phyloP scores from a whole-genome alignment of 495 filamentous ascomycete genomes.

The Aspergillus haitiensis region DNA sequence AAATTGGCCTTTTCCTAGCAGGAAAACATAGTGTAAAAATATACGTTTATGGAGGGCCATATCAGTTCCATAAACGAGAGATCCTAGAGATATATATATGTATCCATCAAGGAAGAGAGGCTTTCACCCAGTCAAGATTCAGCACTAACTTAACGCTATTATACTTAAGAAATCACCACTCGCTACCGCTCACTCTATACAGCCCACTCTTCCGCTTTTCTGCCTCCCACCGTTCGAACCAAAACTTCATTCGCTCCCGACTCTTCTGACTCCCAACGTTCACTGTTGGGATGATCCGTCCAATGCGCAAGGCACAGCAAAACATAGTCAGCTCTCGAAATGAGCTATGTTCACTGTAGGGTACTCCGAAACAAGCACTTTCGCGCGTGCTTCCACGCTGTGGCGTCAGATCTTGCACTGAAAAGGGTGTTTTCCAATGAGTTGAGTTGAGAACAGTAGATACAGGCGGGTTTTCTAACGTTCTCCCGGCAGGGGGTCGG shows the following conservation, averaged over 20 bases:
- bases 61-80: too few relatives aligned
- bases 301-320: slow-evolving; percentile 80
- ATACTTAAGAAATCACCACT: slow-evolving; percentile 26
- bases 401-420: slow-evolving; percentile 63
- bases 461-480: slow-evolving; percentile 63
- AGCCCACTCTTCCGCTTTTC: slow-evolving; percentile 81
- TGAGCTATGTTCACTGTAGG: slow-evolving; percentile 92
- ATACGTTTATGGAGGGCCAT: too few relatives aligned
- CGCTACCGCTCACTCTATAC: slow-evolving; percentile 44
- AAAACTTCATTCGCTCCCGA: slow-evolving; percentile 82
- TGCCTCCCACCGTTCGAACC: slow-evolving; percentile 84
- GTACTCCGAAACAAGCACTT: slow-evolving; percentile 83
- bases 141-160: too few relatives aligned
- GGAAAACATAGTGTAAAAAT: too few relatives aligned
- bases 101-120: too few relatives aligned
- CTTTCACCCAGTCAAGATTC: too few relatives aligned
- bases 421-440: slow-evolving; percentile 72
- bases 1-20: too few relatives aligned
- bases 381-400: slow-evolving; percentile 76
- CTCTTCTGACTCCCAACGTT: slow-evolving; percentile 75
- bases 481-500: slow-evolving; percentile 63
- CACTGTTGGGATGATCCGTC: slow-evolving; percentile 88
- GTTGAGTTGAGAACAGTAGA: slow-evolving; percentile 67
- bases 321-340: slow-evolving; percentile 95
- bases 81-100: too few relatives aligned